Base-by-base conservation (phyloP, 116 monocot species). In the Thalassia testudinum region DNA sequence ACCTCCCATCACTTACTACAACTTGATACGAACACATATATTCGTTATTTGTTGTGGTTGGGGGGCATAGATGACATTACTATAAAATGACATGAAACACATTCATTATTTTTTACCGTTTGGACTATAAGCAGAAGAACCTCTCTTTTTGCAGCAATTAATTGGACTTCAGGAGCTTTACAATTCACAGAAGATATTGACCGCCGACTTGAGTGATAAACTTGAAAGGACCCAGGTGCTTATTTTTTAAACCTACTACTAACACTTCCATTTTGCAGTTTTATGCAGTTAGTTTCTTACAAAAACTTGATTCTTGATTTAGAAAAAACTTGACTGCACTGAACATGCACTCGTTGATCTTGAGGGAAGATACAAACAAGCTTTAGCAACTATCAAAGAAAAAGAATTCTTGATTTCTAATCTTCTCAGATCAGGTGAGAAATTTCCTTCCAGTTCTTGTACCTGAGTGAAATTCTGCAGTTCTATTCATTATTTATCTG, bases 371-470 rank as follows among this genome's bases (percentile, higher is more conserved):
- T 79, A 82, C 53, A 82, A 53, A 57, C 89, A 97, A 34, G 81
- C 97, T 45, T 79, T 77, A 22, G n/a, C 29, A 13, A 77, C 75
- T 53, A 97, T 97, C 57, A 82, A 72, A 63, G 97, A 89, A 63
- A 97, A 97, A 38, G 89, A 97, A 57, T 75, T 70, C 60, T 61
- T 97, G 62, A 80, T 97, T 65, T 75, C 72, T 61, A 82, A 89
- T 77, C 79, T 97, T 49, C 76, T 84, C 18, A 78, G 62, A 58
- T 89, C 85, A 72, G 95, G 95, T 88, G 42, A 14, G 28, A 34
- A 34, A 10, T 34, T 34, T 34, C 30, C 30, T n/a, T n/a, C 30
- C 30, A 34, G 30, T 34, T 34, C 30, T 34, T n/a, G n/a, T n/a
- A n/a, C n/a, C n/a, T n/a, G n/a, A n/a, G n/a, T n/a, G n/a, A n/a